Evolutionary conservation across 2,329 filamentous ascomycete genomes (phyloP), one percentile per base, ranked within the genome.

Genomic region (Fusarium tupiense): DNA sequence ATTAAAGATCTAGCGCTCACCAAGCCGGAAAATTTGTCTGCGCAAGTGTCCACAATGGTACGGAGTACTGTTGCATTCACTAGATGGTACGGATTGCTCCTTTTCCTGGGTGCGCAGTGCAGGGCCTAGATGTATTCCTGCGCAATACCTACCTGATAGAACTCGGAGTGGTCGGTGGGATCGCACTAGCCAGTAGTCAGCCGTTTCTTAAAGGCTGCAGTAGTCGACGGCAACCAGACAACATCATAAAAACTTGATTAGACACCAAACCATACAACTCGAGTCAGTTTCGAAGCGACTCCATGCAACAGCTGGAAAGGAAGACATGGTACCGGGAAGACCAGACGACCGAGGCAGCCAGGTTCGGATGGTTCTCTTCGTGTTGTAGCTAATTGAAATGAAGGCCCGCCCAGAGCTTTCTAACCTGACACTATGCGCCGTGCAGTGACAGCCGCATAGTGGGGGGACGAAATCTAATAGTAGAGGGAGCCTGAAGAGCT

Each of bases 31-130:
- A 76, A 75, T 75, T 64, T 73, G 50, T 73, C 53, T 57, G 60
- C 74, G 68, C 76, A 78, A 79, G 76, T 59, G 73, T 78, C 75
- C 76, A 76, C 77, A 78, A 81, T 80, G 79, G 65, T 71, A n/a
- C n/a, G n/a, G n/a, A n/a, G n/a, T n/a, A 80, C 76, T 71, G 79
- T 81, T 69, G 67, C 78, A 81, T 75, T 70, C 69, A 49, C 67
- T 61, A 72, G 67, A 67, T 67, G 69, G 77, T 74, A 73, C 76
- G 64, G 61, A 54, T 54, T 69, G 53, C 29, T 64, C 72, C 71
- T 69, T 68, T 66, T 56, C 64, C 61, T 65, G 56, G 40, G 40
- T 40, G 64, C 49, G 50, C 61, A 56, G 52, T 50, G 57, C 61
- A 75, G 69, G 72, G 72, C 61, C 69, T 69, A 70, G 69, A 74